Evolutionary conservation across 1,284 basidiomycete species (phyloP), one percentile per base, ranked within the genome.

Genomic region (Irpex lacteus): DNA sequence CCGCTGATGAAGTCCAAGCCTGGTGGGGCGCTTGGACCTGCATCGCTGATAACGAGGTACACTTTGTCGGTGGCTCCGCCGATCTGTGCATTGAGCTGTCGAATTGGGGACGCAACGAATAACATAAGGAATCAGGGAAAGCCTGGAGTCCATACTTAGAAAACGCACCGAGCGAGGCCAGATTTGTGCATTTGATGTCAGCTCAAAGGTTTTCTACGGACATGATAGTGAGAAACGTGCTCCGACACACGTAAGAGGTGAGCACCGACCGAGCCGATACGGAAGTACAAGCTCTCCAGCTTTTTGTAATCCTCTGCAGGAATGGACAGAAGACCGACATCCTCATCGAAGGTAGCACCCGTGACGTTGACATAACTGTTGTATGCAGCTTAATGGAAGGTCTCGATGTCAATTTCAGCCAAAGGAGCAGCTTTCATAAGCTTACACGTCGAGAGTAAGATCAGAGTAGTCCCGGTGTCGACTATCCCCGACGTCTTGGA

Each of bases 101-200:
- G 11, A 26, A 19, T 13, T 34, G 6, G 55, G 15, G 21, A 37
- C 18, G 57, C 26, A 36, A 13, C 19, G 13, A 26, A 9, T 32
- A 59, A 15, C 15, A 15, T 44, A 44, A 44, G 15, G 26, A 18
- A 49, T 21, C 26, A 19, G 11, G 34, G 8, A 8, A 26, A 15
- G 37, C 15, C 6, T 53, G 15, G 8, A 13, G 50, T 11, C 5
- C 7, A 44, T 13, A 49, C 37, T 18, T 13, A 2, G 11, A 63
- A 79, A 70, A 19, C 78, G 62, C 61, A 84, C 81, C 2, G 65
- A 15, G 15, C 65, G 65, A 21, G 85, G 84, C 80, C 81, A 86
- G 66, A 84, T 78, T 75, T 85, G 84, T 2, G 82, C 85, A 63
- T 86, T 82, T 1, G 82, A 70, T 3, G 81, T 83, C 57, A 85